Evolutionary conservation across 2,329 filamentous ascomycete species (phyloP), one percentile per base, ranked within the genome.

Genomic region (Colletotrichum sp.): DNA sequence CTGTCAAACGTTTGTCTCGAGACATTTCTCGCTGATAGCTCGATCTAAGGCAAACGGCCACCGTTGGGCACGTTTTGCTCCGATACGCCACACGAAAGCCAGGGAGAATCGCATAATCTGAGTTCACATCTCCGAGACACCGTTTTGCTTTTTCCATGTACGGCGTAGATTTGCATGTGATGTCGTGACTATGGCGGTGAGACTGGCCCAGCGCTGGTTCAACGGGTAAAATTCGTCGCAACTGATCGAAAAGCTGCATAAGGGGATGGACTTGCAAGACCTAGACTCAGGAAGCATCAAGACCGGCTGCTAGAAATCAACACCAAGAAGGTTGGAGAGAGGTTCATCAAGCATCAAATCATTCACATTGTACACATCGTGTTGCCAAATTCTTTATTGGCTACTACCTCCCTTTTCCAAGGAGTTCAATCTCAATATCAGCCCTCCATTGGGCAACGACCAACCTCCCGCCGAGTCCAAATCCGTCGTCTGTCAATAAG

Each of bases 341-440:
- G 9, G 43, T 21, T 48, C 10, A 48, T 48, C 6, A 48, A 13
- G 43, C n/a, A 48, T 48, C 43, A 48, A 48, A 21, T 48, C 43
- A 13, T 48, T 48, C 43, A 21, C 43, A 48, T 48, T 48, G n/a
- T 48, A 48, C n/a, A 48, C 36, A 14, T 3, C 24, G 4, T 70
- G 39, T 59, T 74, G 74, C 74, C 74, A 76, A 74, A 30, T 39
- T 65, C 71, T 73, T 76, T 7, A 76, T 76, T 76, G 74, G 74
- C 74, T 61, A 69, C 71, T 72, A 63, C 57, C 74, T 64, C 71
- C 74, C 71, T 72, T 75, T 76, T 76, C 74, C 74, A 76, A 76
- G 74, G 74, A 76, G 74, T 76, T 76, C 74, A 76, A 76, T 76
- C 74, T 76, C 74, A 76, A 48, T 73, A 74, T 74, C 60, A 67